These are phyloP conservation scores for Coelastrella sp. DNA, from an alignment of 139 green algal species.

Conservation along the genomic window DNA sequence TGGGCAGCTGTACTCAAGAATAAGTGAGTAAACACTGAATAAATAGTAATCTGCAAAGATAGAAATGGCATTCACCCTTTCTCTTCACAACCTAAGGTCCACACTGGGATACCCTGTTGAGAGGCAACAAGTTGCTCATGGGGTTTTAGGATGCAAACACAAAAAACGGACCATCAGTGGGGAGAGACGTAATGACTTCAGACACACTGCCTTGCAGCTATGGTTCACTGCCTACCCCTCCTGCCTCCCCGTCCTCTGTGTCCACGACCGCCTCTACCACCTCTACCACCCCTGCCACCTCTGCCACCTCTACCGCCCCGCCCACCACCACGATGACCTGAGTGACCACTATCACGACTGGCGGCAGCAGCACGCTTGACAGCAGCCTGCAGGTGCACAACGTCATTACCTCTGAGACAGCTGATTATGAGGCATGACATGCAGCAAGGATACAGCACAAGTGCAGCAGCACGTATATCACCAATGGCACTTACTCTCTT, in stretches of 20 bases:
- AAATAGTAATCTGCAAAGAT: too few relatives aligned
- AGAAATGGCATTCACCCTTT: too few relatives aligned
- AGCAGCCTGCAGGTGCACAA: background rate
- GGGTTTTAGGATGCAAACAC: too few relatives aligned
- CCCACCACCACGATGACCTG: constrained; percentile 13
- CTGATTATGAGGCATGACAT: background rate
- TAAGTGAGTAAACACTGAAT: too few relatives aligned
- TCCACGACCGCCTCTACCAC: constrained; percentile 35
- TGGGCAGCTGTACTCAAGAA: too few relatives aligned
- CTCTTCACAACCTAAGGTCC: too few relatives aligned
- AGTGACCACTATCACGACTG: background rate
- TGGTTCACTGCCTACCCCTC: constrained; percentile 31
- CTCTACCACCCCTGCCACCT: constrained; percentile 31
- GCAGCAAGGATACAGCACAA: background rate
- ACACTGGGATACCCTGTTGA: too few relatives aligned
- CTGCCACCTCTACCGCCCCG: constrained; percentile 26
- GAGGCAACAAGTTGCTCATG: too few relatives aligned
- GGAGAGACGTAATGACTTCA: too few relatives aligned
- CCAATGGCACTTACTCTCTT: constrained; percentile 55
- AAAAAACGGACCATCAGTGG: too few relatives aligned
- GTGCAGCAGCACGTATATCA: background rate
- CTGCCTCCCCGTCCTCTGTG: constrained; percentile 23
- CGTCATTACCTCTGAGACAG: too few relatives aligned
- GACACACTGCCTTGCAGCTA: too few relatives aligned
- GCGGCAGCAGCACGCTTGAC: background rate